Evolutionary conservation across 2,329 filamentous ascomycete genomes (phyloP).

Genomic region (Sporothrix brunneoviolacea): DNA sequence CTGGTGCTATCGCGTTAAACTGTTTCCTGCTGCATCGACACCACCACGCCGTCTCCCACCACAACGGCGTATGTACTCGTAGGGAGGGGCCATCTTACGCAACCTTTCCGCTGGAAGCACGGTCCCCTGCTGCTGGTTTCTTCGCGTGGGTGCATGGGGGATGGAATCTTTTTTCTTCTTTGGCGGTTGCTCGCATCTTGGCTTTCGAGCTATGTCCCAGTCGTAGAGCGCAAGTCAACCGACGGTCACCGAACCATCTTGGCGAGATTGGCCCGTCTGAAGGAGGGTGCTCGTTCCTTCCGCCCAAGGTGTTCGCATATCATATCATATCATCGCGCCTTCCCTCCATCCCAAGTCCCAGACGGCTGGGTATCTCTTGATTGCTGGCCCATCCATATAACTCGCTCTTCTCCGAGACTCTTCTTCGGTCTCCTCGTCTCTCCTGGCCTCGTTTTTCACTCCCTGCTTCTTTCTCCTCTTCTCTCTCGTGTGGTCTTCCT

Average conservation of each 20-base stretch:
- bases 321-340: constrained; percentile 9
- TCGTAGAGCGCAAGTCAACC: background rate
- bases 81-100: constrained; percentile 3
- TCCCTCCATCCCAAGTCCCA: constrained; percentile 6
- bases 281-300: constrained; percentile 10
- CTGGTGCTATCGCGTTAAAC: constrained; percentile 3
- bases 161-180: background rate
- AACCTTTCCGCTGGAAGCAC: background rate
- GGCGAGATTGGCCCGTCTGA: constrained; percentile 2
- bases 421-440: background rate
- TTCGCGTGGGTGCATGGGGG: background rate
- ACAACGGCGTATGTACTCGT: no score
- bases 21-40: background rate
- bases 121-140: no score
- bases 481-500: background rate
- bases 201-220: background rate
- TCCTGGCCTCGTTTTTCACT: background rate
- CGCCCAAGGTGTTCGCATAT: background rate
- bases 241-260: constrained; percentile 9
- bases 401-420: constrained; percentile 8
- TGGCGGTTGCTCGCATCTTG: background rate
- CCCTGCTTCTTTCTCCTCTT: background rate
- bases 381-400: background rate
- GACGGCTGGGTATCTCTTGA: constrained; percentile 7
- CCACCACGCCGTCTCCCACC: background rate